Evolutionary conservation across 2,329 filamentous ascomycete genomes (phyloP).

Genomic region (Alternaria hordeiaustralica): DNA sequence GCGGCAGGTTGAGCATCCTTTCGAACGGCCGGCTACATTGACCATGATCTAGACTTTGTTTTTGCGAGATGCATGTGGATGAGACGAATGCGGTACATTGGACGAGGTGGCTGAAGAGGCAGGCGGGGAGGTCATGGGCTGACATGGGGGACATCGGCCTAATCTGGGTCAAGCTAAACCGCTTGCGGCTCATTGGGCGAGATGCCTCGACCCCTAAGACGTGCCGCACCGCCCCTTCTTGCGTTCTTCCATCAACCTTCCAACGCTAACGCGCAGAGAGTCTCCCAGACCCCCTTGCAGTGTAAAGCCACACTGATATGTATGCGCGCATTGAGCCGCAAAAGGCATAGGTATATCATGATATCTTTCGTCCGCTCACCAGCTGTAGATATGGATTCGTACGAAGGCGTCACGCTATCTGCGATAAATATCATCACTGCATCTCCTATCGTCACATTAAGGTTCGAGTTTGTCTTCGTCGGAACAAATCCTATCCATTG

Average conservation of each 20-base stretch:
- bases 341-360: not conserved
- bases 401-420: not conserved
- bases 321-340: slow-evolving; percentile 12
- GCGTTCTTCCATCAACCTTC: not conserved
- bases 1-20: slow-evolving; percentile 42
- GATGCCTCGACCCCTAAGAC: not conserved
- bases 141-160: not conserved
- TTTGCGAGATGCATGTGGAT: not conserved
- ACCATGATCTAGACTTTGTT: slow-evolving; percentile 27
- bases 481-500: not conserved
- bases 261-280: not conserved
- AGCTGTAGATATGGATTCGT: not conserved
- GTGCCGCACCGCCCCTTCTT: not conserved
- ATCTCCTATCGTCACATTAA: not conserved
- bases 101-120: slow-evolving; percentile 3
- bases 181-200: slow-evolving; percentile 36
- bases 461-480: not conserved
- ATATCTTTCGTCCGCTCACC: not conserved
- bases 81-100: not conserved
- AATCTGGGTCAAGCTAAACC: slow-evolving; percentile 21
- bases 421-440: not conserved
- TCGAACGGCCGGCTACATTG: slow-evolving; percentile 41
- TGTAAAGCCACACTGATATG: not conserved
- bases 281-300: not conserved
- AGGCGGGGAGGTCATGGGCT: not conserved